Evolutionary conservation across 495 filamentous ascomycete genomes (phyloP).

Genomic region (Penicillium silybi): DNA sequence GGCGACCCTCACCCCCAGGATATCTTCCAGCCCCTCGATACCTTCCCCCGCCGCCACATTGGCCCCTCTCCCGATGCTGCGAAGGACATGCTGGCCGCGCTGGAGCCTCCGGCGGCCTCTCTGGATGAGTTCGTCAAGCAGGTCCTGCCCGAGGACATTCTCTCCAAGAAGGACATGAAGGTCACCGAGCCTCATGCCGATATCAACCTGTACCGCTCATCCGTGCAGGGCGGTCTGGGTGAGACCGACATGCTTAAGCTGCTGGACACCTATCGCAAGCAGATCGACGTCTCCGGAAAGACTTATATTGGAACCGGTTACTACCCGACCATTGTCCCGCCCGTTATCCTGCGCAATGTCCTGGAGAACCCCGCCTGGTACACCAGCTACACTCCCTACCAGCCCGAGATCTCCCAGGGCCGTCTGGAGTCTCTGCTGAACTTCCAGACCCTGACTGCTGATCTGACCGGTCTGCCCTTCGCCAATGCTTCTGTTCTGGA

Average conservation of each 20-base stretch:
- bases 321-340: constrained; percentile 77
- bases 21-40: constrained; percentile 51
- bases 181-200: constrained; percentile 36
- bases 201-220: constrained; percentile 38
- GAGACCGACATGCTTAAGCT: constrained; percentile 66
- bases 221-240: constrained; percentile 53
- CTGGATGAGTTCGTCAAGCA: constrained; percentile 87
- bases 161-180: constrained; percentile 60
- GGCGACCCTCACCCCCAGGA: constrained; percentile 42
- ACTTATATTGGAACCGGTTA: constrained; percentile 85
- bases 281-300: constrained; percentile 55
- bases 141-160: constrained; percentile 79
- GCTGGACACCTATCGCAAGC: constrained; percentile 58
- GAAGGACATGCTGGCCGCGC: constrained; percentile 72
- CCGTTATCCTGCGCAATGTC: constrained; percentile 92
- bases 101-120: constrained; percentile 69
- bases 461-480: constrained; percentile 84
- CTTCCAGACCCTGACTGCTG: constrained; percentile 92
- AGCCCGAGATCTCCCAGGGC: constrained; percentile 96
- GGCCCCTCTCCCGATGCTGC: constrained; percentile 74
- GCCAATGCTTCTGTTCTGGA: constrained; percentile 93
- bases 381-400: constrained; percentile 97
- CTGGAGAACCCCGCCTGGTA: constrained; percentile 97
- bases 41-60: constrained; percentile 87
- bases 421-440: constrained; percentile 91